Percentiles rank a stretch among this genome's conserved stretches.
Evolutionary conservation across 148 eudicot species (phyloP).

Genomic region (Amaranthus hypochondriacus): DNA sequence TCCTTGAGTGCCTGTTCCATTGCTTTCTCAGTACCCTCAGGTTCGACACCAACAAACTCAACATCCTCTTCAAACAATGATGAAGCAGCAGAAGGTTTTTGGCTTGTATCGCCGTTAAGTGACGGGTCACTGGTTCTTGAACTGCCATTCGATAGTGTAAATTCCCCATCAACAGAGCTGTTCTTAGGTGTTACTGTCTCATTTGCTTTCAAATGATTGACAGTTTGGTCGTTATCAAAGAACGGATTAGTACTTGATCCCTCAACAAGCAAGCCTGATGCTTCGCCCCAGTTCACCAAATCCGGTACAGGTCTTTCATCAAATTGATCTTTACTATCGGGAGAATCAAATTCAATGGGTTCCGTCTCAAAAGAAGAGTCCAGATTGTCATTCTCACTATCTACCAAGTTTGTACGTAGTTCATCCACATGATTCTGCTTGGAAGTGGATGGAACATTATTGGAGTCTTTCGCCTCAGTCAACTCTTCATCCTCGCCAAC

Average conservation of each 20-base stretch:
- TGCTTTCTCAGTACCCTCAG: conserved; percentile 89
- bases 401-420: conserved; percentile 17
- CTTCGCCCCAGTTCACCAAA: conserved; percentile 77
- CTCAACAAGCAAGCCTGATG: conserved; percentile 46
- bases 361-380: conserved; percentile 33
- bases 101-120: conserved; percentile 29
- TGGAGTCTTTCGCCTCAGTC: conserved; percentile 34
- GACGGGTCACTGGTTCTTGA: conserved; percentile 28
- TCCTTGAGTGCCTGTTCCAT: conserved; percentile 95
- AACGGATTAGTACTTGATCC: conserved; percentile 69
- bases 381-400: conserved; percentile 24
- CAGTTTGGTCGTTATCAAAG: conserved; percentile 35
- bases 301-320: conserved; percentile 64
- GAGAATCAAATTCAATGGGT: conserved; percentile 44
- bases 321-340: conserved; percentile 42
- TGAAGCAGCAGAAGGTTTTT: conserved; percentile 41
- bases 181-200: conserved; percentile 20
- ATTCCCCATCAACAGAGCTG: conserved; percentile 32
- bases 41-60: conserved; percentile 95
- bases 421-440: conserved; percentile 24
- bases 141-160: conserved; percentile 40
- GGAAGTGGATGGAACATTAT: conserved; percentile 32
- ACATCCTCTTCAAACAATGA: conserved; percentile 97
- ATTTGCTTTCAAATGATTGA: conserved; percentile 18
- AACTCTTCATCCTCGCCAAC: conserved; percentile 77